Percentiles rank a stretch among this genome's conserved stretches.
phyloP scores from a whole-genome alignment of 1,139 yeast genomes.

The Taphrina sp. region DNA sequence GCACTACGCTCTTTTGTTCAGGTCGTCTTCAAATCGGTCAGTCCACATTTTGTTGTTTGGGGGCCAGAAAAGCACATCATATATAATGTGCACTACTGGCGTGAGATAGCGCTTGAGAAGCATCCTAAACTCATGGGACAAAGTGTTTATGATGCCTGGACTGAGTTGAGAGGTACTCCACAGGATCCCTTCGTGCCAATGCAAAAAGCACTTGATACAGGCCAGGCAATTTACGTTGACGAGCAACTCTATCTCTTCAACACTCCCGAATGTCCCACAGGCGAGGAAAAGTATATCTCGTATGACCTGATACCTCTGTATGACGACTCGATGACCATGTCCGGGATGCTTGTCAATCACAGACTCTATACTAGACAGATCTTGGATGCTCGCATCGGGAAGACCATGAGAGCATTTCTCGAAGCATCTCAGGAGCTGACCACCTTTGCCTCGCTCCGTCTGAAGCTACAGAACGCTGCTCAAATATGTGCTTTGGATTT shows the following conservation, averaged over 20 bases:
- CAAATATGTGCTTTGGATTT: constrained; percentile 1
- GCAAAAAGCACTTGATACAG: not conserved
- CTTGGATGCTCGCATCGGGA: not conserved
- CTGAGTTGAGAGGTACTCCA: no score
- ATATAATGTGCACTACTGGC: constrained; percentile 12
- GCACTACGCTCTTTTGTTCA: constrained; percentile 3
- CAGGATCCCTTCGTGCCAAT: not conserved
- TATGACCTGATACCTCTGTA: not conserved
- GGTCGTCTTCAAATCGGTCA: not conserved
- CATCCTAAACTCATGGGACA: constrained; percentile 16
- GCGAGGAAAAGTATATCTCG: not conserved
- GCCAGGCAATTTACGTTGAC: not conserved
- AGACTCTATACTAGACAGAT: not conserved
- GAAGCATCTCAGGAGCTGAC: constrained; percentile 5
- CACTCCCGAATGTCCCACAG: not conserved
- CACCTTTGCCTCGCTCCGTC: not conserved
- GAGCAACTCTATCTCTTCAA: constrained; percentile 1
- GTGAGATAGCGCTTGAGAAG: not conserved
- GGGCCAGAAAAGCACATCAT: not conserved
- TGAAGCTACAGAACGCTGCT: not conserved
- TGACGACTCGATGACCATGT: not conserved
- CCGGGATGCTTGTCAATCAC: not conserved
- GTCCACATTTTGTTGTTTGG: constrained; percentile 7
- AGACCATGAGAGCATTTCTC: not conserved
- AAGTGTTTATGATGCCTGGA: not conserved